Evolutionary conservation across 495 filamentous ascomycete genomes (phyloP), one percentile per base, ranked within the genome.

Genomic region (Penicillium cinerascens): DNA sequence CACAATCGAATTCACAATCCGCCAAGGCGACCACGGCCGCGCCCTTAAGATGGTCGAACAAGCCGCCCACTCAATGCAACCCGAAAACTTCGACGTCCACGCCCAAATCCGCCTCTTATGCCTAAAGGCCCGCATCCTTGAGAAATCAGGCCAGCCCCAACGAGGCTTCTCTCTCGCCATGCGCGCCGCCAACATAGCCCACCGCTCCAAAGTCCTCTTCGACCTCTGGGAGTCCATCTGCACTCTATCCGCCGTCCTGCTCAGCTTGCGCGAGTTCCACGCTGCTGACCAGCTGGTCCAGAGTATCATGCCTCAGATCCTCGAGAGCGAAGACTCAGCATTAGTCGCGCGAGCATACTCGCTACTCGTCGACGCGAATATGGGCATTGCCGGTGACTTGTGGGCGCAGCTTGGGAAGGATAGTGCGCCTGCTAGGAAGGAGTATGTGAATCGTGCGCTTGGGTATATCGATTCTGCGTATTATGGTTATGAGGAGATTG

Each of bases 91-190:
- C 40, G 93, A 98, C 64, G 75, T 93, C 9, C 76, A 86, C 35
- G 77, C 87, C 13, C 86, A 88, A 51, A 76, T 95, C 44, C 82
- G 84, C 41, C 74, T 96, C 2, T 83, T 97, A 23, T 81, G 84
- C 20, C 63, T 83, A 42, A 97, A 97, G 66, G 88, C 86, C 0
- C 76, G 80, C 10, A 78, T 96, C 10, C 85, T 91, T 55, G 80
- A 83, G 43, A 78, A 78, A 61, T 78, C 79, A 49, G 87, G 87
- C 16, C 83, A 86, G 5, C 82, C 91, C 0, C 83, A 91, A 51
- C 86, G 85, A 55, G 93, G 88, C 1, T 93, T 97, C 63, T 90
- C 87, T 4, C 75, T 95, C 16, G 86, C 85, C 17, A 76, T 97
- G 60, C 79, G 89, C 18, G 93, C 92, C 2, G 88, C 89, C 2